Evolutionary conservation across 2,329 filamentous ascomycete genomes (phyloP), one percentile per base, ranked within the genome.

Genomic region (Nannizziopsis arthrosporioides): DNA sequence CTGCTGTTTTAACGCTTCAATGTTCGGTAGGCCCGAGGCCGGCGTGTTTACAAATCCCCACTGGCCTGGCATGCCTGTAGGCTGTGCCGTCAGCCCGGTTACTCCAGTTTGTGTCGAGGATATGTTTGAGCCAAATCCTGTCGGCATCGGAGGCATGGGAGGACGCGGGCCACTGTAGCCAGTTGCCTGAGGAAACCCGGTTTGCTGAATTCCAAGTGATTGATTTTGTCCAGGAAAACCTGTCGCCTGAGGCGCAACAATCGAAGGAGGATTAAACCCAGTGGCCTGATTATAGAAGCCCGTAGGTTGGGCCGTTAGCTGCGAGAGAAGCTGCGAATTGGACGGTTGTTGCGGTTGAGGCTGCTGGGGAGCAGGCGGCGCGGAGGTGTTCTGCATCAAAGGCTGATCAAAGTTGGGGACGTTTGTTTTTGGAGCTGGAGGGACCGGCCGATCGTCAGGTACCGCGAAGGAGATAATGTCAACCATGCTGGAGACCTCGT

Each of bases 1-100:
- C 53, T 88, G 85, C 49, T 87, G 83, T 60, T 94, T 87, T 44
- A 98, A 70, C 17, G 86, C 85, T 62, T 95, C 88, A 44, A 98
- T 93, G 58, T 95, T 95, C 1, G 92, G 92, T 53, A 98, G 69
- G 1, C 90, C 92, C 36, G 81, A 84, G 3, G 89, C 78, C 1
- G 92, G 92, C 1, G 88, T 85, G 65, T 98, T 98, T 30, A 96
- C 92, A 47, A 96, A 78, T n/a, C 92, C 92, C 92, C 92, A 98
- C 63, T 96, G 92, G 11, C 92, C 92, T 5, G 92, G 90, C 32
- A 80, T 73, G 9, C 92, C 92, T 2, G 92, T 98, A 4, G 92
- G 92, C 63, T 98, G 92, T n/a, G 88, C 81, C 58, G 93, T 90
- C 53, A 98, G 66, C 2, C 77, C 74, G 42, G 75, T 67, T 67